These are phyloP conservation scores for Phytophthora macrochlamydospora DNA, from an alignment of 352 stramenopile species.

Conservation along the genomic window DNA sequence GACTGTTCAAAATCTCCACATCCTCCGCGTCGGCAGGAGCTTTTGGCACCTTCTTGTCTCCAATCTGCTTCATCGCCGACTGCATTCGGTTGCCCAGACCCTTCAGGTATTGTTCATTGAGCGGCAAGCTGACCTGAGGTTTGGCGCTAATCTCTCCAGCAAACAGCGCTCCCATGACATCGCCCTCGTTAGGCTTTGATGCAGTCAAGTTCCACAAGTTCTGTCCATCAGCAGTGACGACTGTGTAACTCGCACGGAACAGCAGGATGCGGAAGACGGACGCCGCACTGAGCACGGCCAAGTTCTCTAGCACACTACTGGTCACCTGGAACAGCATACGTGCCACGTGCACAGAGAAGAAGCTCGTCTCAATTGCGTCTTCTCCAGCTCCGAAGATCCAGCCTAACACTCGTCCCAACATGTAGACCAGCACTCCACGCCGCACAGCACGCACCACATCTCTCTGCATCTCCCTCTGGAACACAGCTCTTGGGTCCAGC, in stretches of 20 bases:
- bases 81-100: slow-evolving; percentile 42
- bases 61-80: slow-evolving; percentile 35
- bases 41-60: slow-evolving; percentile 30
- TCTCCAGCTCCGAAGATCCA: slow-evolving; percentile 17
- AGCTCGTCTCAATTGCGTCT: slow-evolving; percentile 9
- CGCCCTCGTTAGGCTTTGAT: slow-evolving; percentile 31
- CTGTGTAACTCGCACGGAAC: slow-evolving; percentile 46
- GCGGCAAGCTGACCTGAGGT: slow-evolving; percentile 24
- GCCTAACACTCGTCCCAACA: slow-evolving; percentile 27
- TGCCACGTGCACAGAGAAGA: slow-evolving; percentile 30
- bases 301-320: slow-evolving; percentile 51
- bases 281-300: slow-evolving; percentile 42
- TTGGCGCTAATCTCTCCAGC: slow-evolving; percentile 18
- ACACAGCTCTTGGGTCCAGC: slow-evolving; percentile 47
- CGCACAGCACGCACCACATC: slow-evolving; percentile 50
- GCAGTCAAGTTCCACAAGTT: slow-evolving; percentile 43
- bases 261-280: slow-evolving; percentile 62
- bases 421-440: slow-evolving; percentile 47
- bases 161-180: slow-evolving; percentile 34
- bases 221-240: slow-evolving; percentile 21
- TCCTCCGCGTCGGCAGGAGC: slow-evolving; percentile 41
- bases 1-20: slow-evolving; percentile 45
- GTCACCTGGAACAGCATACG: slow-evolving; percentile 49
- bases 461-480: slow-evolving; percentile 41
- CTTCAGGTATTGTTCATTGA: slow-evolving; percentile 55